These are phyloP conservation scores for Arbutus unedo DNA, from an alignment of 148 eudicot species.

Conservation along the genomic window DNA sequence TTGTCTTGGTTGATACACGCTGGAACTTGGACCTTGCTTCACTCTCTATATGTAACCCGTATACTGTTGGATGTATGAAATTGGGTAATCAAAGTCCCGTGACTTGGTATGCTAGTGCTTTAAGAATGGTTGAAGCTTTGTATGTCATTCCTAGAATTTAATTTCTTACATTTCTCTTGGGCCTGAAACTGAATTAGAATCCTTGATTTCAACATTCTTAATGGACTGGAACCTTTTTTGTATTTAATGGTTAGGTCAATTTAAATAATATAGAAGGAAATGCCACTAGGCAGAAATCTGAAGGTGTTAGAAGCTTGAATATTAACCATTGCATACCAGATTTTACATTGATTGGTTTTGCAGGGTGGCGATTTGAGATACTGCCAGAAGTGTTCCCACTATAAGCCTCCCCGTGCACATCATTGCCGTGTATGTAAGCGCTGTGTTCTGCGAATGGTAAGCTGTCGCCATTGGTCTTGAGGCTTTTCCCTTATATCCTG, in stretches of 20 bases:
- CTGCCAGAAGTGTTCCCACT: slow-evolving; percentile 89
- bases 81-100: background rate
- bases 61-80: background rate
- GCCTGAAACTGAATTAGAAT: background rate
- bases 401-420: slow-evolving; percentile 98
- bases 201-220: background rate
- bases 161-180: background rate
- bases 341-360: slow-evolving; percentile 18
- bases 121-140: background rate
- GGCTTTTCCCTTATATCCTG: slow-evolving; percentile 15
- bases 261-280: background rate
- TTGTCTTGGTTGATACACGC: background rate
- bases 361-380: slow-evolving; percentile 96
- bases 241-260: background rate
- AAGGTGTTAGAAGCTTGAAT: background rate
- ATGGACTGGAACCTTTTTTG: background rate
- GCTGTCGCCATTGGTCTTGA: slow-evolving; percentile 16
- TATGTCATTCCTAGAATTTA: background rate
- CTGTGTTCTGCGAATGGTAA: slow-evolving; percentile 93
- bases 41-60: background rate
- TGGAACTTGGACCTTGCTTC: background rate
- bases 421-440: slow-evolving; percentile 94
- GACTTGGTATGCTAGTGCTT: background rate
- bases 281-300: no score
- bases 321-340: background rate